These are phyloP conservation scores for Dicorynia guianensis DNA, from an alignment of 306 rosid species.

Conservation along the genomic window DNA sequence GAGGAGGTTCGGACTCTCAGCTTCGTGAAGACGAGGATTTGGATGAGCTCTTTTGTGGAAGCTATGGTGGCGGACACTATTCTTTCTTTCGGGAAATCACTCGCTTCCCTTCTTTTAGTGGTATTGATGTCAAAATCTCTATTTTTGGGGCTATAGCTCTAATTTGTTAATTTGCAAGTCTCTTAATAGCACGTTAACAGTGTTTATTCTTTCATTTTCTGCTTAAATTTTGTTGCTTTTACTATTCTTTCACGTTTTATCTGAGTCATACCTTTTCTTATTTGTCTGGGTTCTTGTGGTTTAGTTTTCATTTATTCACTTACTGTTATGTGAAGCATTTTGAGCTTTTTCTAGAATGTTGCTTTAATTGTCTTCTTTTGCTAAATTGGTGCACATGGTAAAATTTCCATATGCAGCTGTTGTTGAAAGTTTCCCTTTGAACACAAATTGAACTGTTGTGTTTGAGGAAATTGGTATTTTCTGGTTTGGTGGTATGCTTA, in stretches of 20 bases:
- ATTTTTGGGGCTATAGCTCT: neutral
- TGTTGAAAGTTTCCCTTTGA: neutral
- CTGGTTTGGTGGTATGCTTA: constrained; percentile 22
- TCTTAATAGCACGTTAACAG: neutral
- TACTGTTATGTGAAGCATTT: neutral
- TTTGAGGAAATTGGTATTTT: neutral
- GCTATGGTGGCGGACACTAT: constrained; percentile 52
- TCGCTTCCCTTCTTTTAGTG: constrained; percentile 44
- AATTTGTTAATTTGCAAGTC: neutral
- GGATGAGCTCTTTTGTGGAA: constrained; percentile 51
- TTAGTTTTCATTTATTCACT: neutral
- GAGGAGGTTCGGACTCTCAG: constrained; percentile 54
- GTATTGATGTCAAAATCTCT: constrained; percentile 40
- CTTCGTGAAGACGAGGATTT: constrained; percentile 34
- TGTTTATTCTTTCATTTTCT: neutral
- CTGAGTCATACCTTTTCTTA: neutral
- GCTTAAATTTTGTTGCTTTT: neutral
- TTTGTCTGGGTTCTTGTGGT: neutral
- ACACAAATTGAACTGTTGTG: neutral
- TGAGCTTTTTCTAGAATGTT: neutral
- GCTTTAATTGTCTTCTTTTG: too few species aligned
- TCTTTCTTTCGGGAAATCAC: constrained; percentile 55
- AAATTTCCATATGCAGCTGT: too few species aligned
- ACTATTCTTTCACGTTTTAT: neutral
- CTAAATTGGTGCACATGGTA: too few species aligned